Evolutionary conservation across 495 filamentous ascomycete species (phyloP).

Genomic region (Apiosordaria backusii): DNA sequence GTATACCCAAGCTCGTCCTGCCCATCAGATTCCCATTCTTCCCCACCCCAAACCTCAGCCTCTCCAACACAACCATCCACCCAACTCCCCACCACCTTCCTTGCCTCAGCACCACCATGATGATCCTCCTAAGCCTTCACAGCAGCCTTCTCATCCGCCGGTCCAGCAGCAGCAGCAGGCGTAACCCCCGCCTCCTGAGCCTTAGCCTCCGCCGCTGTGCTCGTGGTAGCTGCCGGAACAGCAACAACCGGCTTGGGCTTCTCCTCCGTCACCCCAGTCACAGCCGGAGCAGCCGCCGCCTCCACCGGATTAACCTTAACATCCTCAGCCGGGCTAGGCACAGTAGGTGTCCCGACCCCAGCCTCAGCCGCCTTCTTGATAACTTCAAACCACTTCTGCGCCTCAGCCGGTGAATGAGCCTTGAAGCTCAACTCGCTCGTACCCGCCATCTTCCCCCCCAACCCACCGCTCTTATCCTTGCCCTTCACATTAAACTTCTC

Average conservation of each 20-base stretch:
- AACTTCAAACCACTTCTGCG: slow-evolving; percentile 76
- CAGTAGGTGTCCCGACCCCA: slow-evolving; percentile 26
- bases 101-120: not conserved
- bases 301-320: slow-evolving; percentile 1
- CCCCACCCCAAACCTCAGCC: not conserved
- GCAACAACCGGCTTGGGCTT: slow-evolving; percentile 22
- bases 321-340: slow-evolving; percentile 11
- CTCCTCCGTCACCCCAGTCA: slow-evolving; percentile 7
- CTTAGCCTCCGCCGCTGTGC: slow-evolving; percentile 22
- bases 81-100: not conserved
- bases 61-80: not conserved
- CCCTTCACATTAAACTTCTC: slow-evolving; percentile 92
- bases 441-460: slow-evolving; percentile 52
- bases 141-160: slow-evolving; percentile 23
- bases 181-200: slow-evolving; percentile 35
- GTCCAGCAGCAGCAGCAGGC: slow-evolving; percentile 6
- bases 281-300: slow-evolving; percentile 4
- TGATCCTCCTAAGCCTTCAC: slow-evolving; percentile 1
- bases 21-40: not conserved
- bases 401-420: slow-evolving; percentile 69
- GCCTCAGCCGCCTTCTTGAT: slow-evolving; percentile 51
- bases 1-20: not conserved
- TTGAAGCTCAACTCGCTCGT: slow-evolving; percentile 53
- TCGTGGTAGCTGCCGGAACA: slow-evolving; percentile 9
- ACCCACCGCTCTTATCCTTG: slow-evolving; percentile 63